phyloP scores from a whole-genome alignment of 2,329 filamentous ascomycete genomes.

The Pseudocercospora fuligena region DNA sequence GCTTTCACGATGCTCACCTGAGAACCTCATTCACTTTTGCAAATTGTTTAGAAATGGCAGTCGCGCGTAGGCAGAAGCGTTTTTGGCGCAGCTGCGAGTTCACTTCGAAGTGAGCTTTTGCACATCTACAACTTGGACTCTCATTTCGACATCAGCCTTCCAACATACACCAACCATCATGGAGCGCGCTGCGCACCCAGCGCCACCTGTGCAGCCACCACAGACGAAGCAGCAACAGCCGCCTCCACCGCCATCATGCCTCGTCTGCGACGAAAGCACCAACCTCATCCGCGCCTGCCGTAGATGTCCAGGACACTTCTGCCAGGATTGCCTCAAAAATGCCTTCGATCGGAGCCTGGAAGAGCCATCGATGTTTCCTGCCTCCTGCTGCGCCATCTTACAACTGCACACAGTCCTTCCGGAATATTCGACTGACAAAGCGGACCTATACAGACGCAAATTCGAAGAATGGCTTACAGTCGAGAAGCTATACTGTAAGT shows the following conservation, averaged over 20 bases:
- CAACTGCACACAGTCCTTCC: constrained; percentile 48
- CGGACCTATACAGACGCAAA: constrained; percentile 47
- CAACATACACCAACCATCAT: neutral
- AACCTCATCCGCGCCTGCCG: constrained; percentile 41
- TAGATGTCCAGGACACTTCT: constrained; percentile 40
- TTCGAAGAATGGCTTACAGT: constrained; percentile 55
- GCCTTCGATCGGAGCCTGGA: constrained; percentile 43
- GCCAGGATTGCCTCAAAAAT: constrained; percentile 44
- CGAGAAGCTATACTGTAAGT: constrained; percentile 52
- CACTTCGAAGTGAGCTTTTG: neutral
- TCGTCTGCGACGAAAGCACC: constrained; percentile 34
- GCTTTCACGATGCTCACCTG: neutral
- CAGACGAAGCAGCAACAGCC: neutral
- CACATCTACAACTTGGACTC: neutral
- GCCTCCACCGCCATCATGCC: constrained; percentile 27
- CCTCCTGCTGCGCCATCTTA: constrained; percentile 49
- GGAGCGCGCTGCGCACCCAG: neutral
- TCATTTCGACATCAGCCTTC: neutral
- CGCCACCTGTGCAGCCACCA: neutral
- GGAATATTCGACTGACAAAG: constrained; percentile 44
- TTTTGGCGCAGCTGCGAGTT: neutral
- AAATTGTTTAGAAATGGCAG: neutral
- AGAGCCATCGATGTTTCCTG: constrained; percentile 1
- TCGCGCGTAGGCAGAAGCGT: neutral
- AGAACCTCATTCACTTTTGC: neutral